These are phyloP conservation scores for Lactifluus pinguis DNA, from an alignment of 768 basidiomycete genomes.

Conservation along the genomic window DNA sequence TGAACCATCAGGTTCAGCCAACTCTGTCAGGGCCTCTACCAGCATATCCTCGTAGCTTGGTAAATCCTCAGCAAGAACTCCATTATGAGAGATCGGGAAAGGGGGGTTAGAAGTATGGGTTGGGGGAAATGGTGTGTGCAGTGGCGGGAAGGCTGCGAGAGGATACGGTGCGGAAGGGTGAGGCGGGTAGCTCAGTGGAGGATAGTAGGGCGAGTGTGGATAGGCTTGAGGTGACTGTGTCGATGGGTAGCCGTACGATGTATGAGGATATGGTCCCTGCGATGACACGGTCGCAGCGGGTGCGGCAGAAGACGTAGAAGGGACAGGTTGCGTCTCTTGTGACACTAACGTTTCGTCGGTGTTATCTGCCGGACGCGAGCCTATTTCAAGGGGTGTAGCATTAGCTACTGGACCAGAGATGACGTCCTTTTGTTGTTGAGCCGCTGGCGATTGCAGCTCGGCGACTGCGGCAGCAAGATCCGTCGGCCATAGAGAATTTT, in stretches of 20 bases:
- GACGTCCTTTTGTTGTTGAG: slow-evolving; percentile 18
- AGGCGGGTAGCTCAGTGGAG: slow-evolving; percentile 33
- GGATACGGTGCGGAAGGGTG: slow-evolving; percentile 28
- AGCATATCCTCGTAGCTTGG: slow-evolving; percentile 93
- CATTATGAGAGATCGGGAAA: slow-evolving; percentile 20
- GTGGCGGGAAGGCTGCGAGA: slow-evolving; percentile 28
- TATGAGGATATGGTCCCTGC: slow-evolving; percentile 37
- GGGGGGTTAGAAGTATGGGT: slow-evolving; percentile 20
- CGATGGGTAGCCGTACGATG: slow-evolving; percentile 43
- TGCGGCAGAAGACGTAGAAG: not conserved
- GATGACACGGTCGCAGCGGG: not conserved
- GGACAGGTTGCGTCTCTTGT: not conserved
- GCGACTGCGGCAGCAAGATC: slow-evolving; percentile 60
- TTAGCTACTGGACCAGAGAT: slow-evolving; percentile 18
- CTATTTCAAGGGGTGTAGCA: slow-evolving; percentile 15
- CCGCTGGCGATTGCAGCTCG: slow-evolving; percentile 29
- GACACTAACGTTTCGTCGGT: not conserved
- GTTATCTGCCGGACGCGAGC: not conserved
- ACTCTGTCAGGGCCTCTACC: slow-evolving; percentile 62
- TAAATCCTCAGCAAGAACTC: slow-evolving; percentile 39
- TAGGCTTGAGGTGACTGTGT: slow-evolving; percentile 40
- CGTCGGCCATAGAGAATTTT: slow-evolving; percentile 61
- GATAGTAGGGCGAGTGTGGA: slow-evolving; percentile 61
- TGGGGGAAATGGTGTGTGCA: slow-evolving; percentile 24
- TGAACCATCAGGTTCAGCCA: slow-evolving; percentile 62